These are phyloP conservation scores for Talaromyces sp. DNA, from an alignment of 2,329 filamentous ascomycete genomes.

Conservation along the genomic window DNA sequence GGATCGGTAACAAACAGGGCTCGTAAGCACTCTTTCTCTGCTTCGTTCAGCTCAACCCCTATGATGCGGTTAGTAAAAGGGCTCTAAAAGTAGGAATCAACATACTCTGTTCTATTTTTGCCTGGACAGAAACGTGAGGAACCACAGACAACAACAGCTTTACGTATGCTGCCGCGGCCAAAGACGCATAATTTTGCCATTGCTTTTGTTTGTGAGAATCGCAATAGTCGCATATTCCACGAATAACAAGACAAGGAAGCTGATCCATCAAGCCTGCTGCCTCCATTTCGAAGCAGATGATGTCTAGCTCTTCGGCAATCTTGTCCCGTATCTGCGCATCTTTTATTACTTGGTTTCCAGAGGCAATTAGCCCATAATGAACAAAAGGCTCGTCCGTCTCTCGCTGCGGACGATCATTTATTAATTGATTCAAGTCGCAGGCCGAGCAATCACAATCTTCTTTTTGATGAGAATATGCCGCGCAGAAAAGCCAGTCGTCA, in stretches of 20 bases:
- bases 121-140: neutral
- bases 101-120: no score
- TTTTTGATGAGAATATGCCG: neutral
- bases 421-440: neutral
- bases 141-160: neutral
- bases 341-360: neutral
- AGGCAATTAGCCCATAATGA: neutral
- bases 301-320: neutral
- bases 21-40: neutral
- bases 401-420: neutral
- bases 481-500: neutral
- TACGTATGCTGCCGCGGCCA: slow-evolving; percentile 9
- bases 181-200: slow-evolving; percentile 13
- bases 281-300: slow-evolving; percentile 1
- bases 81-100: no score
- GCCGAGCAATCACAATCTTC: neutral
- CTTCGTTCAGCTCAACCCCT: neutral
- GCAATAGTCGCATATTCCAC: slow-evolving; percentile 8
- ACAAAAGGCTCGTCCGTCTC: neutral
- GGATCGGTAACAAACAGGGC: slow-evolving; percentile 1
- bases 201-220: slow-evolving; percentile 9
- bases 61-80: no score
- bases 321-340: neutral
- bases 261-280: slow-evolving; percentile 9
- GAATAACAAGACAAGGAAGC: slow-evolving; percentile 9